phyloP scores from a whole-genome alignment of 2,329 filamentous ascomycete genomes.

The Tolypocladium ovalisporum region DNA sequence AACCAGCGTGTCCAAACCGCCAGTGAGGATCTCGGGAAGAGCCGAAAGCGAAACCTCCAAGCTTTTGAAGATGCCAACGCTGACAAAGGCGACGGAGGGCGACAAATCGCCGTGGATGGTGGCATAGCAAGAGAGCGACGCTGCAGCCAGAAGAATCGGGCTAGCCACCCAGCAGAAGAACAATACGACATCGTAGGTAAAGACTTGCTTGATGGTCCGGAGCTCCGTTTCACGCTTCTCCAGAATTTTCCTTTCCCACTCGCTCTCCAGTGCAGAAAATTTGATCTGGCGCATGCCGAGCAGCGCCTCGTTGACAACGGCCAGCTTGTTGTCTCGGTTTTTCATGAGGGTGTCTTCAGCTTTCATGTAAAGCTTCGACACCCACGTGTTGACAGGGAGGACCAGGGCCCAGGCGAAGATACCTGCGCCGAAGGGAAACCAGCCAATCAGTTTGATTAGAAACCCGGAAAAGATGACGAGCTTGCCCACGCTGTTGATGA shows the following conservation, averaged over 20 bases:
- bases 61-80: constrained; percentile 62
- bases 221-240: constrained; percentile 56
- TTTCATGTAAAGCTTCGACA: constrained; percentile 51
- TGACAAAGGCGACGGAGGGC: constrained; percentile 70
- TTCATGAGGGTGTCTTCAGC: constrained; percentile 66
- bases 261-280: constrained; percentile 63
- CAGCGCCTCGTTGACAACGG: constrained; percentile 64
- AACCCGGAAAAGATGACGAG: constrained; percentile 56
- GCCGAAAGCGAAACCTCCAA: constrained; percentile 61
- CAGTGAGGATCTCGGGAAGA: constrained; percentile 62
- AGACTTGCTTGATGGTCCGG: constrained; percentile 53
- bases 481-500: constrained; percentile 51
- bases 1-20: constrained; percentile 61
- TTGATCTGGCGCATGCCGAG: constrained; percentile 79
- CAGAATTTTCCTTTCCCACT: constrained; percentile 63
- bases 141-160: constrained; percentile 62
- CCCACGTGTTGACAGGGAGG: constrained; percentile 57
- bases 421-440: constrained; percentile 56
- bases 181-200: constrained; percentile 50
- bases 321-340: constrained; percentile 63
- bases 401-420: constrained; percentile 52
- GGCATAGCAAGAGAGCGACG: constrained; percentile 60
- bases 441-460: constrained; percentile 59
- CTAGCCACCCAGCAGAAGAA: constrained; percentile 62
- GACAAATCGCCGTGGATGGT: constrained; percentile 49